These are phyloP conservation scores for Stachybotrys elegans DNA, from an alignment of 2,329 filamentous ascomycete species.

Conservation along the genomic window DNA sequence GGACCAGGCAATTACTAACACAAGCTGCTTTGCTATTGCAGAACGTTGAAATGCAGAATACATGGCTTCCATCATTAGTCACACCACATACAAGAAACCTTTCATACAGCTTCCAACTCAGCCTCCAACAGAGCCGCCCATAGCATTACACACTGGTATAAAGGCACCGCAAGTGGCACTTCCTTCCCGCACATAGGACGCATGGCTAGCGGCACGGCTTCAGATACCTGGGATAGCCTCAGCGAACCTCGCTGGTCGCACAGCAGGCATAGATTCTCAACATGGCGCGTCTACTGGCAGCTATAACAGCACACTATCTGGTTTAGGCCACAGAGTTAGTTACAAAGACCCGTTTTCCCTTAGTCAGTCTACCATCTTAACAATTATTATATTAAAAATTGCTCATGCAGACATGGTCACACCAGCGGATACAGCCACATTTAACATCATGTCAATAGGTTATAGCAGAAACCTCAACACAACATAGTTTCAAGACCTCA, in stretches of 20 bases:
- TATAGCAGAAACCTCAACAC: conserved; percentile 32
- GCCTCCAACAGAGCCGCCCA: conserved; percentile 62
- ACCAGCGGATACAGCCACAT: conserved; percentile 44
- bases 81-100: conserved; percentile 46
- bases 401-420: conserved; percentile 53
- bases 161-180: conserved; percentile 49
- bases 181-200: conserved; percentile 50
- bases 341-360: conserved; percentile 42
- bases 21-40: not conserved
- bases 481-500: conserved; percentile 42
- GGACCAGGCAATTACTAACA: conserved; percentile 45
- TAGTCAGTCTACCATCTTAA: conserved; percentile 19
- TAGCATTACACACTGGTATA: conserved; percentile 49
- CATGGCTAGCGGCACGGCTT: conserved; percentile 56
- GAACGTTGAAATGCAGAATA: not conserved
- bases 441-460: conserved; percentile 40
- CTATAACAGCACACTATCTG: conserved; percentile 52
- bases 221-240: conserved; percentile 51
- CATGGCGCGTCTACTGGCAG: conserved; percentile 50
- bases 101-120: conserved; percentile 56
- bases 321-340: conserved; percentile 39
- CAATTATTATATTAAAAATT: conserved; percentile 41
- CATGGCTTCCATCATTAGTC: conserved; percentile 51
- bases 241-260: conserved; percentile 46
- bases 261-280: conserved; percentile 38